These are phyloP conservation scores for Beauveria scarabaeidicola DNA, from an alignment of 2,329 filamentous ascomycete species.

Conservation along the genomic window DNA sequence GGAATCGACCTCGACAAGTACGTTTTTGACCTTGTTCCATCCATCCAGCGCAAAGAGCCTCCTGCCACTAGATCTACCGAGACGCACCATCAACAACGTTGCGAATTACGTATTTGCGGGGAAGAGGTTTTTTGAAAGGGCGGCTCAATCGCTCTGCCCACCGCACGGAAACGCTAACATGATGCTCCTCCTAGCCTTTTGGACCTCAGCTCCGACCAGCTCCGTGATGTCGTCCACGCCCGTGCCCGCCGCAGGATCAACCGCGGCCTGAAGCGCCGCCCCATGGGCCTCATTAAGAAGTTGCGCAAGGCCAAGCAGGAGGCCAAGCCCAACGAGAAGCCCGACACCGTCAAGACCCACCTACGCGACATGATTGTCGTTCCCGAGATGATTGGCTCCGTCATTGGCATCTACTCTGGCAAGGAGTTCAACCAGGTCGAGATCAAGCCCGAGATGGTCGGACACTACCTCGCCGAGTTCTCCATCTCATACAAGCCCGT, in stretches of 20 bases:
- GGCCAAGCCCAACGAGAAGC: constrained; percentile 99
- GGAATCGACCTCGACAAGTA: constrained; percentile 99
- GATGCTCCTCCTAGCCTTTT: constrained; percentile 62
- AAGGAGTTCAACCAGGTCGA: constrained; percentile 99
- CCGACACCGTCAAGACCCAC: constrained; percentile 97
- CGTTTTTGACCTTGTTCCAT: constrained; percentile 29
- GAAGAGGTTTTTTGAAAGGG: background rate
- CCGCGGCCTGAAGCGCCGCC: constrained; percentile 99
- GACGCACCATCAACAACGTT: background rate
- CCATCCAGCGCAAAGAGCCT: background rate
- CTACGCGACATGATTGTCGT: constrained; percentile 99
- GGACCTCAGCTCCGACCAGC: constrained; percentile 95
- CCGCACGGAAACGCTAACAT: constrained; percentile 1
- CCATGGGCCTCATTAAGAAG: constrained; percentile 99
- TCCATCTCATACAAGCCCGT: constrained; percentile 99
- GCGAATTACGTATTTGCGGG: background rate
- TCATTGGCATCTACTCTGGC: constrained; percentile 98
- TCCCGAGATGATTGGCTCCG: constrained; percentile 98
- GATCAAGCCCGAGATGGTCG: constrained; percentile 99
- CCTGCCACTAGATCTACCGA: background rate
- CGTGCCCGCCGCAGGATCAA: constrained; percentile 98
- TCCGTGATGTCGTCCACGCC: constrained; percentile 98
- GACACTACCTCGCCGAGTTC: constrained; percentile 98
- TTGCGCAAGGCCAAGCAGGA: constrained; percentile 99
- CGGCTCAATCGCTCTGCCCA: background rate